Percentiles rank a stretch among this genome's conserved stretches.
Conservation (phyloP, 139 green algal species). For the Yamagishiella unicocca region DNA sequence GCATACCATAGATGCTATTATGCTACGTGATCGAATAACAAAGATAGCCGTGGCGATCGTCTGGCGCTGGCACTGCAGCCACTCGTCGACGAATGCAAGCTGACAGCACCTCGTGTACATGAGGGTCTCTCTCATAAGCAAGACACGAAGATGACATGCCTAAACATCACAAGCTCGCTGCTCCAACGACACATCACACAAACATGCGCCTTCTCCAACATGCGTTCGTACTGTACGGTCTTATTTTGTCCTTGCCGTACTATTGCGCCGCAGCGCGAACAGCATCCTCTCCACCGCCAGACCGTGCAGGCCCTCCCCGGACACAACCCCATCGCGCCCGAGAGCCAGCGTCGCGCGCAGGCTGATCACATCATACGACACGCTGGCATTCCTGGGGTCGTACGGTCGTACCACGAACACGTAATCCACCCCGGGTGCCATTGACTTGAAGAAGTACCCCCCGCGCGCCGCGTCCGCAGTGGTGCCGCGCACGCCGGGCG, state of each 20-base stretch:
- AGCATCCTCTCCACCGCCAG: conserved; percentile 17
- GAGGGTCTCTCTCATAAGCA: no score
- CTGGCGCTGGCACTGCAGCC: no score
- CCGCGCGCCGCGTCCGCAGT: neutral
- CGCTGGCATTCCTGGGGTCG: neutral
- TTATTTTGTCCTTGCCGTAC: neutral
- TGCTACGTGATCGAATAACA: no score
- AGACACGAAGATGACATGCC: no score
- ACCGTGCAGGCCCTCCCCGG: neutral
- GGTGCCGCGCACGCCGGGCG: neutral
- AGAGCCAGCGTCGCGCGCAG: neutral
- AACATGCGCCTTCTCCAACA: no score
- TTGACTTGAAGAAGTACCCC: conserved; percentile 38
- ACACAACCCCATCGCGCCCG: neutral
- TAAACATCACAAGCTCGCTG: no score
- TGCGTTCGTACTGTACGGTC: no score
- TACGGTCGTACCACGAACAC: conserved; percentile 27
- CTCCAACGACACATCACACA: no score
- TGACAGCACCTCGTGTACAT: no score
- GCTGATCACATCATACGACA: conserved; percentile 21
- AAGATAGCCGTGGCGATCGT: no score
- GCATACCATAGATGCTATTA: no score
- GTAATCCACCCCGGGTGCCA: conserved; percentile 39
- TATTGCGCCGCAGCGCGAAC: conserved; percentile 14
- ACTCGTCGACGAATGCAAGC: no score